These are phyloP conservation scores for Spiromastix sp. DNA, from an alignment of 2,329 filamentous ascomycete species.

Conservation along the genomic window DNA sequence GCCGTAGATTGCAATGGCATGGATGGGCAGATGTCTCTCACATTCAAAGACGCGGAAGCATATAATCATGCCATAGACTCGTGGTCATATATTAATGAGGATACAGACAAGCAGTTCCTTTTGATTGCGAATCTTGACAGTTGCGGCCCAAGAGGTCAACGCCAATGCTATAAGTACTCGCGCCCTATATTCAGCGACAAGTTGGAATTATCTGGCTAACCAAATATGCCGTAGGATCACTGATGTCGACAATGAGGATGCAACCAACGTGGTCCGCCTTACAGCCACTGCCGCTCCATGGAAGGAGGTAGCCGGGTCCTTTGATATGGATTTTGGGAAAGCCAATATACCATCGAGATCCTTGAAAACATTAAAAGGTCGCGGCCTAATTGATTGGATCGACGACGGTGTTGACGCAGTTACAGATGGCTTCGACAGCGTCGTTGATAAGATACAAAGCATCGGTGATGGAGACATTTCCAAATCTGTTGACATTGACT, in stretches of 20 bases:
- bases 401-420: conserved; percentile 3
- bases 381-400: conserved; percentile 4
- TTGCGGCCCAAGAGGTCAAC: conserved; percentile 19
- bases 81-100: conserved; percentile 22
- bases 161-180: conserved; percentile 18
- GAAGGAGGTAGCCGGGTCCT: conserved; percentile 15
- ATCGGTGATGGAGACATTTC: conserved; percentile 10
- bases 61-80: conserved; percentile 19
- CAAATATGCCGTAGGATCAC: conserved; percentile 7
- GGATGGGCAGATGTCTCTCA: conserved; percentile 18
- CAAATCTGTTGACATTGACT: conserved; percentile 12
- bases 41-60: conserved; percentile 19
- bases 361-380: conserved; percentile 1
- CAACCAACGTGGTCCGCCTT: conserved; percentile 11
- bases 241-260: conserved; percentile 13
- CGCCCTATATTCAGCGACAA: background rate
- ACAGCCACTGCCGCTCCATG: conserved; percentile 12
- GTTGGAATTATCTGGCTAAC: conserved; percentile 1
- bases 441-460: conserved; percentile 8
- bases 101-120: conserved; percentile 18
- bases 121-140: conserved; percentile 24
- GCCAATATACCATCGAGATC: conserved; percentile 3
- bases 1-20: conserved; percentile 19
- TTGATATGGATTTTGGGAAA: conserved; percentile 17
- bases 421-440: conserved; percentile 9